Evolutionary conservation across 352 stramenopile species (phyloP), one percentile per base, ranked within the genome.

Genomic region (Pythium pectinolyticum): DNA sequence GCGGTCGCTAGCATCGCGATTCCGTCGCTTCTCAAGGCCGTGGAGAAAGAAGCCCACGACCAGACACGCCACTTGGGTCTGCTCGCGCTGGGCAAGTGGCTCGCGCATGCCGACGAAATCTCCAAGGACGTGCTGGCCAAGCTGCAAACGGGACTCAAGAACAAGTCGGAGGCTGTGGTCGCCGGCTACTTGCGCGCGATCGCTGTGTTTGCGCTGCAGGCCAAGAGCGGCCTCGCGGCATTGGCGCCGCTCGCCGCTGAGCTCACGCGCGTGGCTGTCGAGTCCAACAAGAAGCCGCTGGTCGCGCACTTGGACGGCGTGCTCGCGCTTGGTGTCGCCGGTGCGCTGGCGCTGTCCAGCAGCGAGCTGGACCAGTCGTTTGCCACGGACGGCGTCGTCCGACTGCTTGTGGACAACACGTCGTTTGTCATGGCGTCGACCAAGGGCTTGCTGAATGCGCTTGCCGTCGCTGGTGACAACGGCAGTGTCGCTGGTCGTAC

Each of bases 41-140:
- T 89, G 30, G 74, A 75, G 49, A 96, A 96, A 69, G 87, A 96
- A 61, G 84, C 86, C 30, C 85, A 96, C 43, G 86, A 96, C 63
- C 67, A 82, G 48, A 89, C 84, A n/a, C 84, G 87, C 19, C 66
- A 92, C 49, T 41, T 93, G 10, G 84, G 82, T 17, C 59, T 95
- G 15, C 61, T 92, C 17, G 78, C 83, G 0, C 70, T 96, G 9
- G 84, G 86, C 49, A 88, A 89, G 57, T 94, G 85, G 84, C 66
- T 91, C 28, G 65, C 73, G 25, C 71, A 91, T 48, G 71, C 74
- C 32, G 72, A 87, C 28, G 74, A 84, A 35, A 41, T 95, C 8
- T 66, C 80, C 12, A 59, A 67, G 15, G 68, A 80, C 11, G 74
- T 73, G 9, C 43, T 80, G 24, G 48, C 73, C 11, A 71, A 67